Conservation (phyloP, 768 basidiomycete species). For the Amanita molliuscula region DNA sequence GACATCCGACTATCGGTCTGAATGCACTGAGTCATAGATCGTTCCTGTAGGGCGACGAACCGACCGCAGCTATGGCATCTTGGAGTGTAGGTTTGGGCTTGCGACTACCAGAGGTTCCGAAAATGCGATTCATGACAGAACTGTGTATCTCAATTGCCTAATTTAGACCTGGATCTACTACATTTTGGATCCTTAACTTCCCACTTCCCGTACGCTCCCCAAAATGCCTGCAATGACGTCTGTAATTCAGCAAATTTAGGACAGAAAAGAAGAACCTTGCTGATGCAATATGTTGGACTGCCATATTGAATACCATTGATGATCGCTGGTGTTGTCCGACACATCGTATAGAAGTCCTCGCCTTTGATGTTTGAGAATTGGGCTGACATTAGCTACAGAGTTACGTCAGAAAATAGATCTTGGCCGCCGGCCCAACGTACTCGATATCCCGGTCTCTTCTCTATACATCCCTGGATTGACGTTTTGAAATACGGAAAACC, state of each 20-base stretch:
- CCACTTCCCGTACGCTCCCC: constrained; percentile 24
- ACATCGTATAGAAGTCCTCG: constrained; percentile 19
- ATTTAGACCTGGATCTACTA: not conserved
- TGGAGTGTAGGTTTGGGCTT: constrained; percentile 81
- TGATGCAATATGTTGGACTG: constrained; percentile 18
- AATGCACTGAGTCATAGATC: not conserved
- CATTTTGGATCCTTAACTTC: constrained; percentile 20
- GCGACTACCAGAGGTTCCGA: constrained; percentile 62
- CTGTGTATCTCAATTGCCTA: not conserved
- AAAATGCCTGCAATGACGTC: constrained; percentile 15
- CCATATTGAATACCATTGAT: constrained; percentile 14
- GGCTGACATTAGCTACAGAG: constrained; percentile 18
- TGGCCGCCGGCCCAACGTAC: constrained; percentile 7
- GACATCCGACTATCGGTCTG: constrained; percentile 84
- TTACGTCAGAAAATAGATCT: not conserved
- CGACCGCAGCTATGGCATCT: constrained; percentile 87
- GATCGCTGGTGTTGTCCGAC: constrained; percentile 18
- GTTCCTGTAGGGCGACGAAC: constrained; percentile 14
- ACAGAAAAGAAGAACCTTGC: constrained; percentile 13
- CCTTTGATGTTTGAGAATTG: constrained; percentile 17
- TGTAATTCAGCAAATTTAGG: not conserved
- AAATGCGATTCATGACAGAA: constrained; percentile 70
- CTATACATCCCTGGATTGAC: constrained; percentile 18
- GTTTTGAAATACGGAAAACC: not conserved
- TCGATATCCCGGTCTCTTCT: constrained; percentile 15